phyloP scores from a whole-genome alignment of 768 basidiomycete genomes.

The Tulasnella sp. region DNA sequence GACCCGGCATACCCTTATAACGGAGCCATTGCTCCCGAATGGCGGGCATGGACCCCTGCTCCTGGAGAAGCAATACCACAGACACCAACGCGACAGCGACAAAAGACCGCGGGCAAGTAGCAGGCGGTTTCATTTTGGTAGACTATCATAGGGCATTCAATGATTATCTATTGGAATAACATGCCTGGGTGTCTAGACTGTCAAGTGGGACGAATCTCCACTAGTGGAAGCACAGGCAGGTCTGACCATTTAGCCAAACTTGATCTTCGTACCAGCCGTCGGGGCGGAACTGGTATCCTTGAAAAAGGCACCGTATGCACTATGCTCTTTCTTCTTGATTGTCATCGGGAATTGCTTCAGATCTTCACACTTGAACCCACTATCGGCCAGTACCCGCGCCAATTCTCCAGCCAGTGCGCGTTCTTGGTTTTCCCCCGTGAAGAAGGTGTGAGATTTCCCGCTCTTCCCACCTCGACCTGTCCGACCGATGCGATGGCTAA shows the following conservation, averaged over 20 bases:
- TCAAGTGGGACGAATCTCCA: not conserved
- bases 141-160: slow-evolving; percentile 11
- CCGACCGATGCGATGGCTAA: slow-evolving; percentile 77
- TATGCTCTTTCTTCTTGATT: slow-evolving; percentile 94
- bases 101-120: not conserved
- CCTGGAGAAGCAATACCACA: not conserved
- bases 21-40: not conserved
- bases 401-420: slow-evolving; percentile 88
- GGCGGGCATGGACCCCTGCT: not conserved
- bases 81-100: not conserved
- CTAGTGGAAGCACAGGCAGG: not conserved
- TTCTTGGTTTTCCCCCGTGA: slow-evolving; percentile 91
- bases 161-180: not conserved
- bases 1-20: slow-evolving; percentile 9
- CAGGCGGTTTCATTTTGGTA: not conserved
- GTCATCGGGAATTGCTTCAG: slow-evolving; percentile 92
- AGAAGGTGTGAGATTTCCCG: slow-evolving; percentile 95
- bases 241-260: slow-evolving; percentile 52
- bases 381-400: slow-evolving; percentile 86
- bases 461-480: slow-evolving; percentile 89
- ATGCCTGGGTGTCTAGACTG: not conserved
- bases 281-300: slow-evolving; percentile 56
- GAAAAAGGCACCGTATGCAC: slow-evolving; percentile 87
- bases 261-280: slow-evolving; percentile 74
- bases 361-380: slow-evolving; percentile 71